Base-by-base conservation (phyloP, 2,329 filamentous ascomycete genomes). In the Sarocladium strictum region DNA sequence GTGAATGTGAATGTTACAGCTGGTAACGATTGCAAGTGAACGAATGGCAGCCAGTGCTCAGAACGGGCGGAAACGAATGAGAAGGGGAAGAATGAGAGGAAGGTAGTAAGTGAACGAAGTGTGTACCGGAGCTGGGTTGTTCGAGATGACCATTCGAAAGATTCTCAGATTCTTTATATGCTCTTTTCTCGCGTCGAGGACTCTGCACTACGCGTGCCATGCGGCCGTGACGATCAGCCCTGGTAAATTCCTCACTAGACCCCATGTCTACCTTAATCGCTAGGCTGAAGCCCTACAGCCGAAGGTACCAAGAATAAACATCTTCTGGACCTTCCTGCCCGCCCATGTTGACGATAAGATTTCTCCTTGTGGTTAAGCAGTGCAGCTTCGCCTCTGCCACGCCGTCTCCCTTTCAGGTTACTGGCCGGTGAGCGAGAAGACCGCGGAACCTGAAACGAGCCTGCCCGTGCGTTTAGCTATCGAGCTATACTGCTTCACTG, bases 41-140 rank as follows among this genome's bases (percentile, higher is more conserved):
- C 24, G 43, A 49, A 32, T 49, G 43, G 43, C 43, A 49, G 43
- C 43, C 43, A 49, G 43, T 49, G 43, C 43, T 15, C 43, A 49
- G 24, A 49, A 49, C 14, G 29, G 26, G 23, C 23, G 14, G n/a
- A 27, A 49, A 49, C 24, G 43, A 49, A 49, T 23, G 43, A 23
- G 49, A 52, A 52, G 49, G n/a, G n/a, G n/a, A n/a, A 17, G 26
- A 52, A 15, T 11, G 49, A 52, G 19, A 15, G 49, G 19, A 52
- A 17, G 24, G 15, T 7, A 6, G 5, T 15, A 29, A 52, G 21
- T 37, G 26, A 23, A 26, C 9, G 26, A 32, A n/a, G 17, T 43
- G 38, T 43, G 6, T 43, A 23, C 17, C 19, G 45, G 29, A 49
- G 45, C 24, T 49, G 45, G n/a, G 15, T n/a, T 49, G 45, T 29